Evolutionary conservation across 1,139 yeast genomes (phyloP).

Genomic region (Petasospora fabianii): DNA sequence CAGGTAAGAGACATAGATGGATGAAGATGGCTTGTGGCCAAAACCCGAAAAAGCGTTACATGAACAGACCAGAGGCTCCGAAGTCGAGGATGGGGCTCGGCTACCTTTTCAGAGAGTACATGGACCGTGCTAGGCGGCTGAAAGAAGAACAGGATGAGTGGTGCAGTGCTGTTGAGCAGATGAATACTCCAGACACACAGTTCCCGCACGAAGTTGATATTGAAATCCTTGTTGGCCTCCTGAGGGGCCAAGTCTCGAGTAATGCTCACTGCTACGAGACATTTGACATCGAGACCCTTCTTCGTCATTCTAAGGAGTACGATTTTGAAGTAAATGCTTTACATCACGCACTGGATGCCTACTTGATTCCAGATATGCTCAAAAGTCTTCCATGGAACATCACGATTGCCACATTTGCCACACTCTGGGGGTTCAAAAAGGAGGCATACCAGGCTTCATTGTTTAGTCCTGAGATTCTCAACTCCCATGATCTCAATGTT

Average conservation of each 20-base stretch:
- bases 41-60: conserved; percentile 10
- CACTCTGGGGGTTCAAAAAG: conserved; percentile 11
- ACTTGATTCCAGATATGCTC: conserved; percentile 7
- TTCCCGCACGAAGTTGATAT: conserved; percentile 11
- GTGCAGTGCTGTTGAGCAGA: conserved; percentile 5
- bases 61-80: conserved; percentile 10
- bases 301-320: conserved; percentile 9
- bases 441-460: conserved; percentile 10
- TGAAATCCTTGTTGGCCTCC: conserved; percentile 7
- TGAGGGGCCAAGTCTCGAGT: conserved; percentile 7
- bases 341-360: conserved; percentile 10
- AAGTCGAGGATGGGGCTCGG: conserved; percentile 12
- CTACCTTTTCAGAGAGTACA: conserved; percentile 9
- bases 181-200: neutral
- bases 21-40: conserved; percentile 13
- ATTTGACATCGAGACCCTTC: conserved; percentile 9
- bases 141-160: conserved; percentile 9
- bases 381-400: conserved; percentile 9
- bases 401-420: conserved; percentile 10
- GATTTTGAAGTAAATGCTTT: conserved; percentile 8
- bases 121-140: conserved; percentile 7
- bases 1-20: conserved; percentile 8
- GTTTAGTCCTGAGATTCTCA: conserved; percentile 7
- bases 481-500: conserved; percentile 5
- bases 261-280: conserved; percentile 13